phyloP scores from a whole-genome alignment of 345 rosid species.

The Linum usitatissimum region DNA sequence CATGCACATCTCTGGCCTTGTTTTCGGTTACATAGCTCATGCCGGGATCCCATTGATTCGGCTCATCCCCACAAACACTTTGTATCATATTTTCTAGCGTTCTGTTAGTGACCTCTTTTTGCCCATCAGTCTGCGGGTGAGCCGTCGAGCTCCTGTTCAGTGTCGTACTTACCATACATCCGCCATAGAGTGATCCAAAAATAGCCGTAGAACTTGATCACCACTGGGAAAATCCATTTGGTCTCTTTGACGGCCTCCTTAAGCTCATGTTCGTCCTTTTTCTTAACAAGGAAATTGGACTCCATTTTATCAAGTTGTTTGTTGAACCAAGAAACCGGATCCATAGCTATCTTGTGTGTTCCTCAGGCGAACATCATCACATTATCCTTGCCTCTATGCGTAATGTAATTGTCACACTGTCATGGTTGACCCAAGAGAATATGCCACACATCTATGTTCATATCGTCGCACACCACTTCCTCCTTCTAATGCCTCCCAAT shows the following conservation, averaged over 20 bases:
- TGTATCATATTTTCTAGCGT: neutral
- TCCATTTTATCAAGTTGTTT: neutral
- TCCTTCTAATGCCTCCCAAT: slow-evolving; percentile 1
- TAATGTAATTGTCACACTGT: neutral
- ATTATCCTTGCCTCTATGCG: neutral
- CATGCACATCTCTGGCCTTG: no score
- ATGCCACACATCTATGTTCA: neutral
- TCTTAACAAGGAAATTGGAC: neutral
- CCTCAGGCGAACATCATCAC: neutral
- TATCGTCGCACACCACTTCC: neutral
- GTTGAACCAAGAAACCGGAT: neutral
- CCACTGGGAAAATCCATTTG: no score
- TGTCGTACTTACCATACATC: neutral
- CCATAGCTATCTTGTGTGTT: neutral
- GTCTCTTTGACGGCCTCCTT: no score
- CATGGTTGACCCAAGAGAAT: neutral
- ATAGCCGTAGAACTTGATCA: neutral
- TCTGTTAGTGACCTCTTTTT: neutral
- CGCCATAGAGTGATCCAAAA: neutral
- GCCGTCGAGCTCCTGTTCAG: neutral
- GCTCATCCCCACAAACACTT: neutral
- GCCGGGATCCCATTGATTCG: neutral
- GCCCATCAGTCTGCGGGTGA: neutral
- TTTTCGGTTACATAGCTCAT: no score
- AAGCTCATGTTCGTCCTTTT: neutral